Evolutionary conservation across 352 stramenopile species (phyloP).

Genomic region (Phytophthora gonapodyides): DNA sequence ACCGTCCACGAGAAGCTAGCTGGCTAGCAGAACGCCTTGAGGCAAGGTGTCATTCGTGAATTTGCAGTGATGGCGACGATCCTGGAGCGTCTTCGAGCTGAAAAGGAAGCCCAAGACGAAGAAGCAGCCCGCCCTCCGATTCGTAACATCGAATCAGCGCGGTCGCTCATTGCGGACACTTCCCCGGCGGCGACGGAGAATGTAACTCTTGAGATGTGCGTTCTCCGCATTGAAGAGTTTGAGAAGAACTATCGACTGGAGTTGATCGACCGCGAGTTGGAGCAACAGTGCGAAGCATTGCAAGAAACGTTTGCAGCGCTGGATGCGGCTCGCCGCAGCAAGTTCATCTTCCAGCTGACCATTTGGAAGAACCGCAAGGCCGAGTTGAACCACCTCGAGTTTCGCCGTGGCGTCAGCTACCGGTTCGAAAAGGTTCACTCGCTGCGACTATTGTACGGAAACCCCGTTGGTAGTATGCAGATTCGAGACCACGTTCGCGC

Average conservation of each 20-base stretch:
- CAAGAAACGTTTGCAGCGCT: background rate
- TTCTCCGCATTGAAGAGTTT: conserved; percentile 7
- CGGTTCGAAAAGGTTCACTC: conserved; percentile 19
- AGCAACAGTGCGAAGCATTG: background rate
- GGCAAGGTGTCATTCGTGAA: conserved; percentile 6
- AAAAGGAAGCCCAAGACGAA: conserved; percentile 9
- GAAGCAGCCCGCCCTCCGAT: conserved; percentile 6
- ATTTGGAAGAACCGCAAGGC: conserved; percentile 13
- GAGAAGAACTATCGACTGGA: conserved; percentile 7
- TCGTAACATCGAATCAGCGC: background rate
- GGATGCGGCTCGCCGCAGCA: background rate
- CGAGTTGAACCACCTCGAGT: conserved; percentile 4
- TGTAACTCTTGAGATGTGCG: conserved; percentile 8
- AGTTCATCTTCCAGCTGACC: conserved; percentile 10
- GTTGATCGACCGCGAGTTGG: conserved; percentile 9
- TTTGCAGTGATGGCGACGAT: conserved; percentile 13
- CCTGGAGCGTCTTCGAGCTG: conserved; percentile 1
- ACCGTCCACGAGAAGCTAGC: too few relatives aligned
- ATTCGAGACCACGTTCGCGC: conserved; percentile 1
- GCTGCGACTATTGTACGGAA: conserved; percentile 3
- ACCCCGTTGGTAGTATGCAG: conserved; percentile 3
- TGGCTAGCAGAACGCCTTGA: background rate
- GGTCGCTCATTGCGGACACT: background rate
- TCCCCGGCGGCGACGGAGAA: background rate
- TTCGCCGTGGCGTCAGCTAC: conserved; percentile 8